phyloP scores from a whole-genome alignment of 129 eudicot species.

The Saussurea involucrata region DNA sequence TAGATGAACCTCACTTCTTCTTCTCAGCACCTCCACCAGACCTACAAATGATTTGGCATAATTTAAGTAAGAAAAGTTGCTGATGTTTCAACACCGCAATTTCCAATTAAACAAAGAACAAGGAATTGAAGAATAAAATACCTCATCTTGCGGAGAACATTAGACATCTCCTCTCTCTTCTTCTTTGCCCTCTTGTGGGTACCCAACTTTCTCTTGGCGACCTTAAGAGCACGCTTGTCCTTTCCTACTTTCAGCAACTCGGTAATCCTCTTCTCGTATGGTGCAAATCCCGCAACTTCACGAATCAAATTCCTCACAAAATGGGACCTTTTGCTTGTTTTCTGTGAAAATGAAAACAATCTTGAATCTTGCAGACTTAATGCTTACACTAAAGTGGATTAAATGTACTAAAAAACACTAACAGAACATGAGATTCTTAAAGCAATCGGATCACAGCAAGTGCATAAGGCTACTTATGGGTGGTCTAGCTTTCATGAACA shows the following conservation, averaged over 20 bases:
- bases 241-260: slow-evolving; percentile 78
- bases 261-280: slow-evolving; percentile 73
- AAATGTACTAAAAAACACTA: background rate
- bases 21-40: slow-evolving; percentile 66
- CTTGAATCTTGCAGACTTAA: background rate
- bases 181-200: slow-evolving; percentile 90
- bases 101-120: background rate
- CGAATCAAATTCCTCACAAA: slow-evolving; percentile 55
- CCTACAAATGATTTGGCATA: slow-evolving; percentile 36
- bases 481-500: background rate
- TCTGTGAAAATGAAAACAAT: slow-evolving; percentile 20
- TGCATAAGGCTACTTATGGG: background rate
- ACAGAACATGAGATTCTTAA: background rate
- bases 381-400: too few relatives aligned
- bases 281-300: slow-evolving; percentile 84
- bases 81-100: background rate
- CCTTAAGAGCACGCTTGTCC: slow-evolving; percentile 75
- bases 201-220: slow-evolving; percentile 73
- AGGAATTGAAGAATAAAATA: background rate
- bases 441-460: background rate
- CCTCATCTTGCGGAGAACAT: slow-evolving; percentile 80
- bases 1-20: slow-evolving; percentile 49
- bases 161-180: slow-evolving; percentile 85
- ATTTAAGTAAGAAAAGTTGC: background rate
- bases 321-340: slow-evolving; percentile 75